Conservation (phyloP, 805 yeast genomes). For the Kluyveromyces siamensis region DNA sequence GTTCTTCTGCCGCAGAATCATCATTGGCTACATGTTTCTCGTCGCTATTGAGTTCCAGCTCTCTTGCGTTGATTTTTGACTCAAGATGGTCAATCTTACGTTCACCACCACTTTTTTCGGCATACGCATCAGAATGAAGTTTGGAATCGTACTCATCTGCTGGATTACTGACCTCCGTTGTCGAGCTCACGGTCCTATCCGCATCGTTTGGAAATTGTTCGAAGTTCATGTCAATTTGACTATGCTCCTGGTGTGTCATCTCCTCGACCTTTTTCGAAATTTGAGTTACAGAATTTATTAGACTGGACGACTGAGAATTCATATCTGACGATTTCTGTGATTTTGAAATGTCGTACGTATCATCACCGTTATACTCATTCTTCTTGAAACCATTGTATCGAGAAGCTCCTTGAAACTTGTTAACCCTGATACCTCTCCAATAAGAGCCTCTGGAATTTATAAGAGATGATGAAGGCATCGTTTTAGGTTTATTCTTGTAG, state of each 20-base stretch:
- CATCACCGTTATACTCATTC: background rate
- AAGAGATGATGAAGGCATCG: background rate
- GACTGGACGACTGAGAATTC: slow-evolving; percentile 20
- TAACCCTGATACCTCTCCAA: background rate
- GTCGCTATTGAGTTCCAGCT: background rate
- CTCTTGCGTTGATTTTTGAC: background rate
- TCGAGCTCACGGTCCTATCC: background rate
- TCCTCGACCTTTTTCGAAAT: slow-evolving; percentile 17
- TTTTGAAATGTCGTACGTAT: background rate
- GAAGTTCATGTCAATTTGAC: slow-evolving; percentile 5
- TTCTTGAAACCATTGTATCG: slow-evolving; percentile 2
- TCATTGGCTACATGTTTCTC: background rate
- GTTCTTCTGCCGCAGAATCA: background rate
- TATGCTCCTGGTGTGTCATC: slow-evolving; percentile 9
- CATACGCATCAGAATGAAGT: background rate
- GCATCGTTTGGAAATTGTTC: slow-evolving; percentile 1
- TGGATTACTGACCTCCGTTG: background rate
- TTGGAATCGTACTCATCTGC: background rate
- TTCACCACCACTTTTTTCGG: background rate
- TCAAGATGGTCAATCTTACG: background rate
- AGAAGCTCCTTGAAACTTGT: background rate
- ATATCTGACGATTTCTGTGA: background rate
- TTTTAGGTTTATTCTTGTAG: background rate
- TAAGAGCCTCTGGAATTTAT: background rate
- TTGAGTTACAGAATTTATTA: slow-evolving; percentile 24